phyloP scores from a whole-genome alignment of 1,139 yeast genomes.

The Taphrina wiesneri region DNA sequence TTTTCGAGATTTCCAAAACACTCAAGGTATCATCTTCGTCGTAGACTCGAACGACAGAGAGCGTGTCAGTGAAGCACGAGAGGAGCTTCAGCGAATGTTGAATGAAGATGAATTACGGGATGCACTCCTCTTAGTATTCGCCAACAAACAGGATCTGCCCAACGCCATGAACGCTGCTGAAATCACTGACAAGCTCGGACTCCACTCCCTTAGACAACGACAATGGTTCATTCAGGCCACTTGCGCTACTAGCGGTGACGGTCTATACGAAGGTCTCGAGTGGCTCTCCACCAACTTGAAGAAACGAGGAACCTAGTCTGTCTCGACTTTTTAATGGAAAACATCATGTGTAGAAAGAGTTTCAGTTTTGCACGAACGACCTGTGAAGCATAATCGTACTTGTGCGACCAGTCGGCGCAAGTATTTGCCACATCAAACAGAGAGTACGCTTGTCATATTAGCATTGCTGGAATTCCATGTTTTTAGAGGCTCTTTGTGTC shows the following conservation, averaged over 20 bases:
- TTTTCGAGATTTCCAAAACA: constrained; percentile 53
- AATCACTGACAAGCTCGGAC: constrained; percentile 87
- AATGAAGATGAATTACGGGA: constrained; percentile 92
- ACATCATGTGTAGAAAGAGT: constrained; percentile 1
- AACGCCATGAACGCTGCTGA: constrained; percentile 95
- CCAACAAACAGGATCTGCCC: constrained; percentile 93
- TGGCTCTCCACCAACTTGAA: constrained; percentile 79
- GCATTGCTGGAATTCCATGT: constrained; percentile 13
- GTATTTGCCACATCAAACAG: not conserved
- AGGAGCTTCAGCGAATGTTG: constrained; percentile 89
- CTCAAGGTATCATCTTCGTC: constrained; percentile 90
- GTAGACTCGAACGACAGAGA: constrained; percentile 93
- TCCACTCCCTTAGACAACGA: constrained; percentile 88
- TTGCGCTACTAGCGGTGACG: constrained; percentile 93
- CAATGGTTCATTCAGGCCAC: constrained; percentile 96
- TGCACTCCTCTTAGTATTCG: constrained; percentile 82
- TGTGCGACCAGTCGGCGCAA: not conserved
- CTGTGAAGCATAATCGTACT: constrained; percentile 4
- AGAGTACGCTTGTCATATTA: constrained; percentile 7
- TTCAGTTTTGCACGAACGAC: constrained; percentile 42
- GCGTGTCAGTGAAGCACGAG: constrained; percentile 90
- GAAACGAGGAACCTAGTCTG: constrained; percentile 24
- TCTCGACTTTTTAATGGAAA: not conserved
- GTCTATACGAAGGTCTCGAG: constrained; percentile 85
- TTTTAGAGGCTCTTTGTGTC: constrained; percentile 2